Percentiles rank a stretch among this genome's conserved stretches.
Evolutionary conservation across 78 protist species (phyloP).

Genomic region (Dictyostelium capitatum): DNA sequence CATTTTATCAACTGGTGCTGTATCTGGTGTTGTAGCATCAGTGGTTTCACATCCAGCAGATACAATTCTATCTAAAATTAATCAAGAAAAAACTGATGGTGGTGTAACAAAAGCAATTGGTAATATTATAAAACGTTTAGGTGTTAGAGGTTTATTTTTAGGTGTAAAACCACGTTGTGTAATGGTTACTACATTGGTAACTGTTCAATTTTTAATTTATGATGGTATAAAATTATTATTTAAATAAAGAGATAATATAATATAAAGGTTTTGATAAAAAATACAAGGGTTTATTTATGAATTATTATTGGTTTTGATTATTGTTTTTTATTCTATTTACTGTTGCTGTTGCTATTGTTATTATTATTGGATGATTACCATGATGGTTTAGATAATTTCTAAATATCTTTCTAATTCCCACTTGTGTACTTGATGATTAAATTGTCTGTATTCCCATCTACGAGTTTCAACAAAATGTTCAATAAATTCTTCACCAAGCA

Average conservation of each 20-base stretch:
- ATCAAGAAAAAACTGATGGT: conserved; percentile 79
- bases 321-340: background rate
- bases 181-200: conserved; percentile 76
- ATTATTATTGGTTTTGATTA: background rate
- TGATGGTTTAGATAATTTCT: conserved; percentile 72
- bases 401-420: conserved; percentile 84
- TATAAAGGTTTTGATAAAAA: background rate
- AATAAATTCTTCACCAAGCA: conserved; percentile 81
- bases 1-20: conserved; percentile 92
- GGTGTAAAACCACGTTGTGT: conserved; percentile 79
- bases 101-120: conserved; percentile 68
- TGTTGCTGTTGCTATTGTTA: background rate
- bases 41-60: conserved; percentile 98
- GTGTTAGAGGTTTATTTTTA: conserved; percentile 64
- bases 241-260: conserved; percentile 28
- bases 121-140: conserved; percentile 54
- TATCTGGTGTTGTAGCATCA: conserved; percentile 94
- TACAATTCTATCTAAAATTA: conserved; percentile 86
- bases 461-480: conserved; percentile 82
- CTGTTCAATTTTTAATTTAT: conserved; percentile 68
- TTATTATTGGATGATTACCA: background rate
- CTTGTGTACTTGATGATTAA: conserved; percentile 70
- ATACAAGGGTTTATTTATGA: background rate
- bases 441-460: conserved; percentile 79
- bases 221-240: conserved; percentile 65